A percentile compares a stretch with the other conserved stretches of the same genome.
Evolutionary conservation across 331 rosid genomes (phyloP).

Genomic region (Prunus yedoensis): DNA sequence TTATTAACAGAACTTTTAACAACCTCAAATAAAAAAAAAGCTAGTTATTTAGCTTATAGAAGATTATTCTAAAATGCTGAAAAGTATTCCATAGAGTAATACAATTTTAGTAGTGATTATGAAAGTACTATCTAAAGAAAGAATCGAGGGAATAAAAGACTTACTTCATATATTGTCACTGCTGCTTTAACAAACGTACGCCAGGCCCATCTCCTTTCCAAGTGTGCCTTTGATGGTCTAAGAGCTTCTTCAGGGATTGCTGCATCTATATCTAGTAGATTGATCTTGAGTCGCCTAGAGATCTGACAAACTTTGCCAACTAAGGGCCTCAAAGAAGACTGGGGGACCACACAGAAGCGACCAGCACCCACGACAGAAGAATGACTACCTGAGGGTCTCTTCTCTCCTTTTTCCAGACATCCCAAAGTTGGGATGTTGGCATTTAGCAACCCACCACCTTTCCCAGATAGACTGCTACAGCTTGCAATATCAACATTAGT

Average conservation of each 20-base stretch:
- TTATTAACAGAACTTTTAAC: background rate
- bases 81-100: background rate
- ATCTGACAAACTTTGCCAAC: constrained; percentile 76
- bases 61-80: background rate
- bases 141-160: constrained; percentile 26
- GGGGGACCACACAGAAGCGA: constrained; percentile 77
- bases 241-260: constrained; percentile 71
- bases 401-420: constrained; percentile 41
- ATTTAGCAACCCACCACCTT: constrained; percentile 23
- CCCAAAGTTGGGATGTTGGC: constrained; percentile 40
- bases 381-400: constrained; percentile 33
- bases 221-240: constrained; percentile 66
- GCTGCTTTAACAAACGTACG: constrained; percentile 88
- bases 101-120: background rate
- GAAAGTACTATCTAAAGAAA: background rate
- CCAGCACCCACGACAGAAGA: constrained; percentile 50
- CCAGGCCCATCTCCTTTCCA: constrained; percentile 91
- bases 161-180: constrained; percentile 78
- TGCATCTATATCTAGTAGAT: constrained; percentile 94
- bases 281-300: constrained; percentile 69
- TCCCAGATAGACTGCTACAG: constrained; percentile 32
- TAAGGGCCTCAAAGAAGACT: constrained; percentile 76
- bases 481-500: constrained; percentile 35
- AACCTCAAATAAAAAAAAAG: background rate
- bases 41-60: background rate